Evolutionary conservation across 2,329 filamentous ascomycete genomes (phyloP), one percentile per base, ranked within the genome.

Genomic region (Fusarium pseudograminearum): DNA sequence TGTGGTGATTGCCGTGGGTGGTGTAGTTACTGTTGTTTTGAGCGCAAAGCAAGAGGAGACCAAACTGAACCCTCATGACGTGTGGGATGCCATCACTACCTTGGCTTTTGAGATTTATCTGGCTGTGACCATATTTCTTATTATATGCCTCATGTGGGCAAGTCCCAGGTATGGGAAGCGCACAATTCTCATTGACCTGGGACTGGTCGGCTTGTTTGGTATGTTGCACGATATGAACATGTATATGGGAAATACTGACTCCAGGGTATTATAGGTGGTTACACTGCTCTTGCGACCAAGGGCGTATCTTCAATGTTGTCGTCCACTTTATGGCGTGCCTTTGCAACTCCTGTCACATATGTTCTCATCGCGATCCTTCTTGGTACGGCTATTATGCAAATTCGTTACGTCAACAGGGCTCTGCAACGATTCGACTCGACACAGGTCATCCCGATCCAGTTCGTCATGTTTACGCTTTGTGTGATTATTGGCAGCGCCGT

Each of bases 381-480:
- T 20, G 87, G 84, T 46, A 98, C 95, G 2, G 96, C 96, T 9
- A 84, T 99, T 63, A 94, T 98, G 91, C 96, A 99, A 81, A 95
- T 99, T 73, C 95, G 93, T 77, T 99, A 98, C 77, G 88, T 99
- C 78, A 99, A 98, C 82, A 92, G 87, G 71, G 86, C 87, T 2
- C 84, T 99, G 54, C 94, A 98, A 78, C 90, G 93, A 47, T 99
- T 98, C 82, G 93, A 98, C 79, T 97, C 96, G 9, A 99, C 96
- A 0, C 94, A 98, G 78, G 96, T 99, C 72, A 99, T 99, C 68
- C 96, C 96, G 0, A 96, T 96, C 16, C 96, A 99, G 76, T 99
- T 99, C 74, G 96, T 99, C 51, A 88, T 97, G 68, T 99, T 99
- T 79, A 99, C 96, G 0, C 85, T 99, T 10, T 97, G 93, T 8